These are phyloP conservation scores for Plasmodium falciparum DNA, from an alignment of 169 alveolate species.

Conservation along the genomic window DNA sequence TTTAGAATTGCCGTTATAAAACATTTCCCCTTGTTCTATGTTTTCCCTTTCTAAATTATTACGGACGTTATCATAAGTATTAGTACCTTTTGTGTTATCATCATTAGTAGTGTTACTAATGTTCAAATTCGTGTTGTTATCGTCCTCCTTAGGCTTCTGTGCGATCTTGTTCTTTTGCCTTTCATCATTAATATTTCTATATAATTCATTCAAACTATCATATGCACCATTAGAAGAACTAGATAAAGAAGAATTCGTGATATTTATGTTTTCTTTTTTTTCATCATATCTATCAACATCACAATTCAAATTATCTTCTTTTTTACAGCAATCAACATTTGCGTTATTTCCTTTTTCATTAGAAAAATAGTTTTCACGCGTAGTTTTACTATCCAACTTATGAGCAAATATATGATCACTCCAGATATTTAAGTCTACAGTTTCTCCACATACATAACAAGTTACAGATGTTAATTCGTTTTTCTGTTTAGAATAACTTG, in stretches of 20 bases:
- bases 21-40: constrained; percentile 12
- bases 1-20: constrained; percentile 27
- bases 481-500: neutral
- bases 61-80: neutral
- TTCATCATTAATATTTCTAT: neutral
- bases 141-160: neutral
- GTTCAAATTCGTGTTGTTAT: neutral
- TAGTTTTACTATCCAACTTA: too few relatives aligned
- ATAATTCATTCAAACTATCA: too few relatives aligned
- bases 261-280: too few relatives aligned
- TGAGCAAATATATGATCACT: constrained; percentile 58
- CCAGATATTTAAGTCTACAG: constrained; percentile 29
- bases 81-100: neutral
- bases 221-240: too few relatives aligned
- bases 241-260: too few relatives aligned
- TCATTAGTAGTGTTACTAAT: neutral
- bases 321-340: too few relatives aligned
- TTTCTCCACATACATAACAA: constrained; percentile 44
- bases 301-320: too few relatives aligned
- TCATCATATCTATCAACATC: too few relatives aligned
- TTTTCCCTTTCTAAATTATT: neutral
- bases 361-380: neutral
- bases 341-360: constrained; percentile 9
- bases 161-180: too few relatives aligned
- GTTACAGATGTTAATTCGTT: constrained; percentile 5